These are phyloP conservation scores for Kurtzmaniella quercitrusa DNA, from an alignment of 1,139 yeast genomes.

Conservation along the genomic window DNA sequence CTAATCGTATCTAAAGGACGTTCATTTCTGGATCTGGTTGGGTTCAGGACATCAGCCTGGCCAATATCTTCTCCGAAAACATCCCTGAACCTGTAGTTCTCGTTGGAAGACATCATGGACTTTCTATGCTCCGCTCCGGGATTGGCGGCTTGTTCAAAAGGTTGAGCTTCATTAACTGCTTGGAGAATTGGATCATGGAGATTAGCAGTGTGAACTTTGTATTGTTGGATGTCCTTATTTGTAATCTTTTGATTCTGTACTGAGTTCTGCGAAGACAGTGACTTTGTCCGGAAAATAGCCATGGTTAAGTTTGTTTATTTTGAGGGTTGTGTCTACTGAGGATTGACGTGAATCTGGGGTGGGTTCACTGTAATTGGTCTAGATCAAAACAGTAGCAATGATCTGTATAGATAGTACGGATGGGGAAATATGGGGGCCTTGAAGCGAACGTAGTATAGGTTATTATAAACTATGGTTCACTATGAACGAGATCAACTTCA, in stretches of 20 bases:
- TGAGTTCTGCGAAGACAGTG: slow-evolving; percentile 12
- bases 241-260: slow-evolving; percentile 30
- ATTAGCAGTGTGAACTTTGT: slow-evolving; percentile 53
- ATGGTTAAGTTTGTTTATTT: slow-evolving; percentile 12
- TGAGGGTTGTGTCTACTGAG: background rate
- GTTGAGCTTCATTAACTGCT: slow-evolving; percentile 94
- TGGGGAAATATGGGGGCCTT: background rate
- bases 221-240: slow-evolving; percentile 21
- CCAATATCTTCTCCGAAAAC: slow-evolving; percentile 76
- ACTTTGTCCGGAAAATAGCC: slow-evolving; percentile 41
- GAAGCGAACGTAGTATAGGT: background rate
- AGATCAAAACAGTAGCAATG: background rate
- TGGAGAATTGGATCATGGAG: slow-evolving; percentile 85
- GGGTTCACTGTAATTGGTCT: background rate
- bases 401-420: background rate
- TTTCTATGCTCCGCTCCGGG: slow-evolving; percentile 29
- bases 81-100: slow-evolving; percentile 56
- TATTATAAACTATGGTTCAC: background rate
- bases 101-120: slow-evolving; percentile 31
- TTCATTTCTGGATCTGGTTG: slow-evolving; percentile 87
- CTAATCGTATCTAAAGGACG: slow-evolving; percentile 94
- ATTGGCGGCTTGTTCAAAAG: slow-evolving; percentile 76
- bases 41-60: slow-evolving; percentile 83
- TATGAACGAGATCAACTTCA: background rate
- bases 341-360: background rate